Evolutionary conservation across 1,139 yeast genomes (phyloP).

Genomic region (Pichia terricola): DNA sequence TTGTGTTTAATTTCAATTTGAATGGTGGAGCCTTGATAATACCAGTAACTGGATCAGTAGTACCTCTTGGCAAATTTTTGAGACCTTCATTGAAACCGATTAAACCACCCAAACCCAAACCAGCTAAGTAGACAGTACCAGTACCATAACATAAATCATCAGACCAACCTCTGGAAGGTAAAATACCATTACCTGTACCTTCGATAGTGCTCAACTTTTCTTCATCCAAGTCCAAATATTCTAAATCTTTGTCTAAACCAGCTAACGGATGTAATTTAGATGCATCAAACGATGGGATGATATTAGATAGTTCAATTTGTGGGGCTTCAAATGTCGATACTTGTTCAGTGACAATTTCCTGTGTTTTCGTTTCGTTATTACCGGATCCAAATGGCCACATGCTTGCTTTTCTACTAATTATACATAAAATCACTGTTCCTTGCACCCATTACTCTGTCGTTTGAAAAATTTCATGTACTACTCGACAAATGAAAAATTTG

Average conservation of each 20-base stretch:
- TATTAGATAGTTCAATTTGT: background rate
- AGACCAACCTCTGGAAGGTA: slow-evolving; percentile 94
- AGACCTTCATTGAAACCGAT: slow-evolving; percentile 85
- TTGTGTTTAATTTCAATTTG: slow-evolving; percentile 76
- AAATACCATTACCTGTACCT: slow-evolving; percentile 72
- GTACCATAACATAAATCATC: slow-evolving; percentile 98
- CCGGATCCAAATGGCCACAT: background rate
- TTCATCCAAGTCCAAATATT: slow-evolving; percentile 82
- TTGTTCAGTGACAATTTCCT: too few species aligned
- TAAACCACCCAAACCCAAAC: slow-evolving; percentile 71
- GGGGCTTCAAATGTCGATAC: background rate
- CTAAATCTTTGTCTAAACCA: slow-evolving; percentile 81
- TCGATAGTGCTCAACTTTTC: slow-evolving; percentile 66
- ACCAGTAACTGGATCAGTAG: slow-evolving; percentile 22
- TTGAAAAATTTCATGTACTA: too few species aligned
- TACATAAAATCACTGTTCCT: too few species aligned
- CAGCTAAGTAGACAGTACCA: slow-evolving; percentile 82
- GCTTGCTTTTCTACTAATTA: background rate
- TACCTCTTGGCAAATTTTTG: slow-evolving; percentile 52
- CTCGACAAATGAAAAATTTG: too few species aligned
- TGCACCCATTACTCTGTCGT: too few species aligned
- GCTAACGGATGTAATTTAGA: slow-evolving; percentile 86
- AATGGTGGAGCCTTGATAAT: slow-evolving; percentile 44
- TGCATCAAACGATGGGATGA: slow-evolving; percentile 47
- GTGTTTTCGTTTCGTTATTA: background rate